Evolutionary conservation across 352 stramenopile species (phyloP), one percentile per base, ranked within the genome.

Genomic region (Phytophthora pisi): DNA sequence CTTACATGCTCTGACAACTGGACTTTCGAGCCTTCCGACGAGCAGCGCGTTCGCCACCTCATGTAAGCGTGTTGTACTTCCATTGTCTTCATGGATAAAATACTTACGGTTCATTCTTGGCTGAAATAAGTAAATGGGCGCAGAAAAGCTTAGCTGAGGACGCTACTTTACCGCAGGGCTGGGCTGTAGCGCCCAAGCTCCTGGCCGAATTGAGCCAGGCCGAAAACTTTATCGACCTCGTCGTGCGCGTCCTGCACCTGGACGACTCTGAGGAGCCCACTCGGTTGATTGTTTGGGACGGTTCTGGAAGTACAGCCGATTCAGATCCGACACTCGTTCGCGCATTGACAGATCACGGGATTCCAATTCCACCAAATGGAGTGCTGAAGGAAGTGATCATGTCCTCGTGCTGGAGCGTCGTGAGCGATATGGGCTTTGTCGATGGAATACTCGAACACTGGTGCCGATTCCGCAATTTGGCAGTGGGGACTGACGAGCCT

Each of bases 381-480:
- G 36, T 89, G 15, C 42, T 90, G 9, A 84, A 89, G 51, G 77
- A 91, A 68, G 58, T 94, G 18, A 66, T 89, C 13, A 78, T 94
- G 58, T 66, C 85, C 46, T 91, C 84, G 9, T 92, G 84, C 70
- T 92, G 84, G 82, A 38, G 73, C 7, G 58, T 92, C 16, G 59
- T 94, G 38, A 56, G 77, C 54, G 66, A 80, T 15, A 82, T 92
- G 57, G 82, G 82, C 1, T 90, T 92, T 43, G 34, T 75, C 0
- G 43, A 78, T 3, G 31, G 49, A 30, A 75, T 90, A 16, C 64
- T 72, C 5, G 60, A 40, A 1, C 63, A 84, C 8, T 94, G 86
- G 86, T 91, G 80, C 51, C 86, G 86, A 18, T 92, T 94, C 43
- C 81, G 86, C 24, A 94, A 94, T 49, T 62, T 94, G 20, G 66